Conservation (phyloP, 257 asterid species). For the Hygrophila difformis region DNA sequence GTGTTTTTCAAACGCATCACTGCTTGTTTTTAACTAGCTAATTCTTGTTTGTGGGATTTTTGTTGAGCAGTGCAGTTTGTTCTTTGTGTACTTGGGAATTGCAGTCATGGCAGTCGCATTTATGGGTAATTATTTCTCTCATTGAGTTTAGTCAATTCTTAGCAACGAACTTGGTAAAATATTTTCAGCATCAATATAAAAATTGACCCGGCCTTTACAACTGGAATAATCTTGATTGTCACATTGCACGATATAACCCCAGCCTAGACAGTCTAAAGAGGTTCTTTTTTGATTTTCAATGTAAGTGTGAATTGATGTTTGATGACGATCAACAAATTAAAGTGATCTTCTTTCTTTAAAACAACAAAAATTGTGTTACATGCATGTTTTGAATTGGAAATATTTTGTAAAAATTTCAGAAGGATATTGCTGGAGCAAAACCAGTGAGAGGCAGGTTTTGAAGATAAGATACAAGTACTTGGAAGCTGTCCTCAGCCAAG, state of each 20-base stretch:
- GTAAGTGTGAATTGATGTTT: too few species aligned
- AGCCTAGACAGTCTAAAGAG: too few species aligned
- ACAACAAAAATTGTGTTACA: too few species aligned
- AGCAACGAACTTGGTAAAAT: too few species aligned
- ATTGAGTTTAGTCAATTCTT: too few species aligned
- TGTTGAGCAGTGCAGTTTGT: conserved; percentile 61
- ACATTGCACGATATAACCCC: not conserved
- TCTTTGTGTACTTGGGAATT: conserved; percentile 71
- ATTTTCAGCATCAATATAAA: too few species aligned
- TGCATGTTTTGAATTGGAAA: too few species aligned
- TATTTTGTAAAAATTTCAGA: conserved; percentile 38
- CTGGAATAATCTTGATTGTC: too few species aligned
- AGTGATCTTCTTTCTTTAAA: too few species aligned
- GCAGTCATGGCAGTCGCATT: conserved; percentile 74
- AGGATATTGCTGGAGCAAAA: conserved; percentile 92
- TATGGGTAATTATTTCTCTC: conserved; percentile 85
- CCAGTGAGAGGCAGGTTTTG: conserved; percentile 67
- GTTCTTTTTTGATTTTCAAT: too few species aligned
- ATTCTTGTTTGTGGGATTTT: conserved; percentile 10
- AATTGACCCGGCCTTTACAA: too few species aligned
- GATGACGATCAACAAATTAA: too few species aligned
- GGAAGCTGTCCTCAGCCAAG: conserved; percentile 77
- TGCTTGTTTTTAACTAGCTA: not conserved
- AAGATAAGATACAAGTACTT: conserved; percentile 69
- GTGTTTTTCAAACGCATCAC: not conserved